Evolutionary conservation across 2,329 filamentous ascomycete genomes (phyloP), one percentile per base, ranked within the genome.

Genomic region (Hypoxylon sp.): DNA sequence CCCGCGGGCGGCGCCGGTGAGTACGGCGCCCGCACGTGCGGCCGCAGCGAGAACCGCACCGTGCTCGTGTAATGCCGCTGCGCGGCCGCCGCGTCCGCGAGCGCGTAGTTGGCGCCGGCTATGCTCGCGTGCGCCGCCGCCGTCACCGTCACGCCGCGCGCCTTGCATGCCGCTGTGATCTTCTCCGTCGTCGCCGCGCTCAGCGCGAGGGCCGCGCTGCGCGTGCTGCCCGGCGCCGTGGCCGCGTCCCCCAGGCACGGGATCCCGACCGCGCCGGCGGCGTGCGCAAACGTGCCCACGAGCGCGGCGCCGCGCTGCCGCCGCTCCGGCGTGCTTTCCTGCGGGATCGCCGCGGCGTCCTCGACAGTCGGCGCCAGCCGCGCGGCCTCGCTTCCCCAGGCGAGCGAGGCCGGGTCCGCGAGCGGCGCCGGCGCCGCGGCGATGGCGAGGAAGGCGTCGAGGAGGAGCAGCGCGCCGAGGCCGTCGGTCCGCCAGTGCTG

Each of bases 401-500:
- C 55, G 4, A 73, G 64, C 2, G 59, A 49, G 8, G 64, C 51
- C 11, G 67, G 65, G 42, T 68, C 66, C 46, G 55, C 51, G 13
- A 65, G 46, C 31, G 41, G 24, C 23, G 47, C 41, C 13, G 63
- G 50, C 38, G 18, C 15, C 41, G 58, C 48, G 18, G 58, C 55
- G 49, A 65, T 23, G 38, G 51, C 37, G 50, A 72, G 58, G 38
- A 68, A 42, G 49, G 58, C 55, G 55, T 70, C 37, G 15, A 70
- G 59, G 24, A 73, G 67, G 29, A 70, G 67, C 18, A 72, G 42
- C 13, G 67, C 59, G 5, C 69, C 68, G 10, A 71, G 50, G 3
- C 67, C 69, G 41, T 73, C 70, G 13, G 60, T 67, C 4, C 68
- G 68, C 72, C 71, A 73, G 52, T 73, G 69, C 24, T 71, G 21